Evolutionary conservation across 1,284 basidiomycete genomes (phyloP).

Genomic region (Schizophyllum amplum): DNA sequence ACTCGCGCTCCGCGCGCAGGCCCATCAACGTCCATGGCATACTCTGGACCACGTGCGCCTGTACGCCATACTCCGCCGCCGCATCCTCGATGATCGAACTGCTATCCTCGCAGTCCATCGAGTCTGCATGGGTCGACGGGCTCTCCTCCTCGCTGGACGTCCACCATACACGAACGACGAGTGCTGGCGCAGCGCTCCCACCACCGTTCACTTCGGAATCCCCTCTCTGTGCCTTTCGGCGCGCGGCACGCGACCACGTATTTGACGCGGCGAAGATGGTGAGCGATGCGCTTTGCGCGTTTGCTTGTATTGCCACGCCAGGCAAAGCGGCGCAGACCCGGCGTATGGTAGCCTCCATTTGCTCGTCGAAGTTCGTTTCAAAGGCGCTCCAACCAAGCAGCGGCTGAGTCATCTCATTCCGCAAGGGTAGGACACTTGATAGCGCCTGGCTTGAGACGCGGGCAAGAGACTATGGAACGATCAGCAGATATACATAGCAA

Average conservation of each 20-base stretch:
- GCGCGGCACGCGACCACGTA: conserved; percentile 72
- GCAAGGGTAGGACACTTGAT: conserved; percentile 43
- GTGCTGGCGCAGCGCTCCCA: conserved; percentile 5
- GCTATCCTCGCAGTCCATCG: conserved; percentile 2
- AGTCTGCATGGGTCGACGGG: neutral
- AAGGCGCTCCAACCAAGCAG: conserved; percentile 9
- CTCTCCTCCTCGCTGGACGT: neutral
- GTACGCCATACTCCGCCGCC: conserved; percentile 7
- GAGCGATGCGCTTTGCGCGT: conserved; percentile 14
- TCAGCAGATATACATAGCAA: too few species aligned
- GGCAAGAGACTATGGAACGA: conserved; percentile 32
- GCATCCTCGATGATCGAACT: conserved; percentile 18
- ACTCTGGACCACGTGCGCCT: conserved; percentile 2
- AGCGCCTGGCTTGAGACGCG: conserved; percentile 41
- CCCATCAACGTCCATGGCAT: conserved; percentile 7
- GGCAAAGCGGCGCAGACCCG: neutral
- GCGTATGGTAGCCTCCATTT: conserved; percentile 10
- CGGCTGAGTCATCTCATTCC: conserved; percentile 41
- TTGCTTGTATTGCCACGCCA: neutral
- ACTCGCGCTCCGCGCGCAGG: conserved; percentile 3
- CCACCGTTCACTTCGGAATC: too few species aligned
- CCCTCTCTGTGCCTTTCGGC: conserved; percentile 38
- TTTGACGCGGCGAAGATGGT: conserved; percentile 40
- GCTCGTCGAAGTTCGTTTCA: conserved; percentile 10
- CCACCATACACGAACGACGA: neutral